Conservation (phyloP, 495 filamentous ascomycete genomes). For the Aspergillus biplanus region DNA sequence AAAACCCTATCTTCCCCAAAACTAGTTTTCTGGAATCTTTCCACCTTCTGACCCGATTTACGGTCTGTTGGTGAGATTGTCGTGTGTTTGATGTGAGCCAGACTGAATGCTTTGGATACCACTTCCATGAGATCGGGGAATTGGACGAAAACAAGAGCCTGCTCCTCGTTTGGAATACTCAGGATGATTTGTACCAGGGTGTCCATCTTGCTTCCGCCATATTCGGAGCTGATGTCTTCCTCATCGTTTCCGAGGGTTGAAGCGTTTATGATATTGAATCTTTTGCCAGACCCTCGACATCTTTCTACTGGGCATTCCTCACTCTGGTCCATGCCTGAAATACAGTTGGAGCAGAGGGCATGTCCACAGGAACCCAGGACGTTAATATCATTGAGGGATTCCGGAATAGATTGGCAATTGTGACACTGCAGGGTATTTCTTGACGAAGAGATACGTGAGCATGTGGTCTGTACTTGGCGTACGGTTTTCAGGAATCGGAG, state of each 20-base stretch:
- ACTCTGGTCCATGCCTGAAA: constrained; percentile 15
- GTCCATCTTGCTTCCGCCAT: constrained; percentile 51
- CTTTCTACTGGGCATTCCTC: constrained; percentile 33
- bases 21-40: constrained; percentile 44
- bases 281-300: constrained; percentile 36
- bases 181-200: constrained; percentile 51
- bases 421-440: constrained; percentile 29
- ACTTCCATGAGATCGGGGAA: constrained; percentile 45
- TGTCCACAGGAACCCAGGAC: constrained; percentile 58
- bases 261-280: constrained; percentile 40
- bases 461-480: constrained; percentile 27
- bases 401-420: constrained; percentile 27
- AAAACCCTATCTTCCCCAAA: constrained; percentile 53
- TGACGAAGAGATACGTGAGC: neutral
- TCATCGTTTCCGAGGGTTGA: constrained; percentile 37
- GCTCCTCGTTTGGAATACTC: constrained; percentile 45
- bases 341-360: constrained; percentile 47
- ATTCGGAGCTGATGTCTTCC: constrained; percentile 27
- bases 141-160: constrained; percentile 58
- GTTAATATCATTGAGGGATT: constrained; percentile 24
- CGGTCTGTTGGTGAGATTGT: constrained; percentile 32
- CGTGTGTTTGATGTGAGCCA: constrained; percentile 36
- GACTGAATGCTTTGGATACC: constrained; percentile 35
- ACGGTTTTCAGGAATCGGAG: constrained; percentile 37
- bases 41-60: constrained; percentile 38